phyloP scores from a whole-genome alignment of 306 rosid species.

The Begonia fuchsioides region DNA sequence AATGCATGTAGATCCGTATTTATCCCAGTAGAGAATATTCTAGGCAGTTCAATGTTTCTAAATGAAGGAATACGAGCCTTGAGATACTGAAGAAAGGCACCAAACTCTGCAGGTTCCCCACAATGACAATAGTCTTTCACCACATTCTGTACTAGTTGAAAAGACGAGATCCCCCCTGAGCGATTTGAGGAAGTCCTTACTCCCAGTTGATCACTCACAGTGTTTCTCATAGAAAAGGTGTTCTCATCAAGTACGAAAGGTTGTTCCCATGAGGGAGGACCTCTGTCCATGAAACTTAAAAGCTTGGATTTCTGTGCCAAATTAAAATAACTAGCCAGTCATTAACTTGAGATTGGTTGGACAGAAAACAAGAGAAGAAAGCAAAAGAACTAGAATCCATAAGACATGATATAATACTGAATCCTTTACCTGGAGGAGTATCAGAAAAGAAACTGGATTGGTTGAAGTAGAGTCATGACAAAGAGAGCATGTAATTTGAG shows the following conservation, averaged over 20 bases:
- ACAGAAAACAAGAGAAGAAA: background rate
- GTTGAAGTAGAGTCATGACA: conserved; percentile 74
- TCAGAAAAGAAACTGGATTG: conserved; percentile 55
- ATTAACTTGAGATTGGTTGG: conserved; percentile 1
- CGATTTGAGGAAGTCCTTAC: conserved; percentile 19
- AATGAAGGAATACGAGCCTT: conserved; percentile 44
- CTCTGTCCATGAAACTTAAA: conserved; percentile 60
- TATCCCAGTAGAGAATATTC: conserved; percentile 19
- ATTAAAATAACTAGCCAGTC: conserved; percentile 8
- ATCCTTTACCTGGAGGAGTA: conserved; percentile 62
- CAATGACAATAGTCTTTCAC: conserved; percentile 29
- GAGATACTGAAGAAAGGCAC: conserved; percentile 26
- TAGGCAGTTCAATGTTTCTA: conserved; percentile 34
- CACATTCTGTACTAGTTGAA: conserved; percentile 38
- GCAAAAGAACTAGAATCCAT: background rate
- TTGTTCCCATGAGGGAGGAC: conserved; percentile 63
- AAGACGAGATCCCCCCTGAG: conserved; percentile 29
- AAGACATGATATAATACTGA: too few species aligned
- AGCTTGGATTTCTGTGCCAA: conserved; percentile 71
- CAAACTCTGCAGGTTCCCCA: conserved; percentile 50
- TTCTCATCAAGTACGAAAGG: conserved; percentile 29
- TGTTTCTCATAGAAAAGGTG: conserved; percentile 16
- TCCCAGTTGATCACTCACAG: conserved; percentile 25
- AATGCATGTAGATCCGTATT: conserved; percentile 22
- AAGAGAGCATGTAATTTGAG: conserved; percentile 73